Evolutionary conservation across 2,329 filamentous ascomycete species (phyloP).

Genomic region (Leptographium lundbergii): DNA sequence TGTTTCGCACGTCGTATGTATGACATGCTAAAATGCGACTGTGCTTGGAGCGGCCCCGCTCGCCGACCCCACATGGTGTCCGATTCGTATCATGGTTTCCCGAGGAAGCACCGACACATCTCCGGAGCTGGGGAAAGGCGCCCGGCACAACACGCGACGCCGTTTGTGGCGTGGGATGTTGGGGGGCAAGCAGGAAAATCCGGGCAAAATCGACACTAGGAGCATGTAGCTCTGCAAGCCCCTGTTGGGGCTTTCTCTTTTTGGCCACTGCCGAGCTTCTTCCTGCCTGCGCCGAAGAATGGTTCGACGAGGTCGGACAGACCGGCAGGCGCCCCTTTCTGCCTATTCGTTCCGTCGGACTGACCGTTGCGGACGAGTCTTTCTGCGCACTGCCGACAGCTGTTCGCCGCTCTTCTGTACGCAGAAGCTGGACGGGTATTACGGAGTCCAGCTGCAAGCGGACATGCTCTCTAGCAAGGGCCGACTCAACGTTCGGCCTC

Average conservation of each 20-base stretch:
- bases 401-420: too few relatives aligned
- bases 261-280: neutral
- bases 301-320: neutral
- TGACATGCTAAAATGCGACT: neutral
- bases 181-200: neutral
- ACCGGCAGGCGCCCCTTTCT: too few relatives aligned
- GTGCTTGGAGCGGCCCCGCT: neutral
- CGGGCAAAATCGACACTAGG: neutral
- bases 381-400: too few relatives aligned
- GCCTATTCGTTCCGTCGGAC: too few relatives aligned
- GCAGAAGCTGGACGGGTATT: too few relatives aligned
- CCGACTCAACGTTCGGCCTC: too few relatives aligned
- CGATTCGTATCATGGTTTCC: neutral
- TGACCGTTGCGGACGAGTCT: too few relatives aligned
- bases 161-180: too few relatives aligned
- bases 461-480: too few relatives aligned
- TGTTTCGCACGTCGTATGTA: neutral
- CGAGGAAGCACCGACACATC: slow-evolving; percentile 12
- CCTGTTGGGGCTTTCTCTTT: neutral
- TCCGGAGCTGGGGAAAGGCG: slow-evolving; percentile 4
- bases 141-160: neutral
- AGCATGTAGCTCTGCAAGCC: too few relatives aligned
- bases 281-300: neutral
- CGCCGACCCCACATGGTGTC: slow-evolving; percentile 8
- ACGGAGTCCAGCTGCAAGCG: too few relatives aligned